Conservation (phyloP, 2,329 filamentous ascomycete species). For the Geosmithia flava region DNA sequence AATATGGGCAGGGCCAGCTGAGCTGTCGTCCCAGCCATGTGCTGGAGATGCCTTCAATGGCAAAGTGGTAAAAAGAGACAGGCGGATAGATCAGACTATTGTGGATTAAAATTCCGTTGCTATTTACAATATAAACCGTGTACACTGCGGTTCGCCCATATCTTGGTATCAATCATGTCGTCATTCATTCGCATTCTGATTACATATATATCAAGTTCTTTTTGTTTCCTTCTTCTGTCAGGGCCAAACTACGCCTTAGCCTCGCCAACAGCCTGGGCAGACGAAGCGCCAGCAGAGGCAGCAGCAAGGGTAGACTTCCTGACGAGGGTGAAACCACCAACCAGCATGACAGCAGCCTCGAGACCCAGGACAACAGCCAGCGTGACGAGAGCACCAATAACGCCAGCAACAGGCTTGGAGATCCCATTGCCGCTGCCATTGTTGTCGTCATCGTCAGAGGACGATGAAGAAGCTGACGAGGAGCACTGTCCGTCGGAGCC, state of each 20-base stretch:
- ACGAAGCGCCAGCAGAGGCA: neutral
- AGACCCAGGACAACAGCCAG: constrained; percentile 16
- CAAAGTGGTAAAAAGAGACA: too few species aligned
- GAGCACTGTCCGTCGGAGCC: neutral
- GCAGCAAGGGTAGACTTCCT: constrained; percentile 28
- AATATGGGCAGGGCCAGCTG: too few species aligned
- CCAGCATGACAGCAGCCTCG: constrained; percentile 27
- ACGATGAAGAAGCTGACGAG: neutral
- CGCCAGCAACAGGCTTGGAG: constrained; percentile 62
- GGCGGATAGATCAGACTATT: too few species aligned
- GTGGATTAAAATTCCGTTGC: neutral
- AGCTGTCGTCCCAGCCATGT: too few species aligned
- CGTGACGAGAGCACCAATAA: constrained; percentile 62
- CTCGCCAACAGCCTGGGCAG: neutral
- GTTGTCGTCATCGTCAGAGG: constrained; percentile 38
- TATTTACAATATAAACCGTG: neutral
- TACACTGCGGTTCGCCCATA: neutral
- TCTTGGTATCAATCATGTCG: neutral
- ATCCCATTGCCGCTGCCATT: constrained; percentile 44
- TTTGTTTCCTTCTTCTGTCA: neutral
- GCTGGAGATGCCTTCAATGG: too few species aligned
- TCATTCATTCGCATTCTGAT: neutral
- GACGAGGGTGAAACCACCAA: constrained; percentile 31
- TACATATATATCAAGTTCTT: neutral
- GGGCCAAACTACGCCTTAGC: neutral